These are phyloP conservation scores for Stachybotrys elegans DNA, from an alignment of 2,329 filamentous ascomycete genomes.

Conservation along the genomic window DNA sequence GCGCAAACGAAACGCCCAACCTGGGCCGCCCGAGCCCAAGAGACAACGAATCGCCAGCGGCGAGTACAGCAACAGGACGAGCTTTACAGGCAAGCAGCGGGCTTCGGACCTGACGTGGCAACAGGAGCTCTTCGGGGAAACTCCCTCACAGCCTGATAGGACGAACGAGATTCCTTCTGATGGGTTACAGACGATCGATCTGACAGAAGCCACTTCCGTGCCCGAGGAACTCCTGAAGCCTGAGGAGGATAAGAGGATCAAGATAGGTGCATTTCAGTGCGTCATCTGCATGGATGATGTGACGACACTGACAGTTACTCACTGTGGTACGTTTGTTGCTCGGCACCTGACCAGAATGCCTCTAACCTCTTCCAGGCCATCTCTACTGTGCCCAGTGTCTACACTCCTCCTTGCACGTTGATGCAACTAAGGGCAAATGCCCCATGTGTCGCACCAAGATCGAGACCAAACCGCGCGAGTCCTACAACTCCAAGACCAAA, in stretches of 20 bases:
- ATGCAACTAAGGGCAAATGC: conserved; percentile 51
- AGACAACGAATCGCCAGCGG: conserved; percentile 18
- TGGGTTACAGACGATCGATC: conserved; percentile 26
- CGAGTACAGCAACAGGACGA: background rate
- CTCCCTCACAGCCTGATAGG: conserved; percentile 9
- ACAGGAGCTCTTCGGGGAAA: conserved; percentile 23
- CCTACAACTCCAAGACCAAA: conserved; percentile 41
- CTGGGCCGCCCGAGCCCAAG: conserved; percentile 15
- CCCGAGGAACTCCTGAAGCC: conserved; percentile 38
- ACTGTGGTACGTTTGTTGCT: conserved; percentile 52
- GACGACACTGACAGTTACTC: conserved; percentile 54
- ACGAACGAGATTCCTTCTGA: conserved; percentile 12
- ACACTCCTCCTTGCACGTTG: conserved; percentile 54
- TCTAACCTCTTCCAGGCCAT: conserved; percentile 53
- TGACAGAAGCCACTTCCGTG: conserved; percentile 36
- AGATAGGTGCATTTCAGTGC: conserved; percentile 55
- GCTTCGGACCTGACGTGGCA: too few relatives aligned
- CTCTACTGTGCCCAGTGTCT: conserved; percentile 61
- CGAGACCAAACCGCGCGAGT: conserved; percentile 37
- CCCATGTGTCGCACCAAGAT: conserved; percentile 60
- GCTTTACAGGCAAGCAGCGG: too few relatives aligned
- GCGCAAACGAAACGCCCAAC: background rate
- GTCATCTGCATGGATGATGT: conserved; percentile 64
- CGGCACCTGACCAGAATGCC: too few relatives aligned
- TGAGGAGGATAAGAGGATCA: conserved; percentile 43